phyloP scores from a whole-genome alignment of 257 asterid species.

The Capsicum pubescens region DNA sequence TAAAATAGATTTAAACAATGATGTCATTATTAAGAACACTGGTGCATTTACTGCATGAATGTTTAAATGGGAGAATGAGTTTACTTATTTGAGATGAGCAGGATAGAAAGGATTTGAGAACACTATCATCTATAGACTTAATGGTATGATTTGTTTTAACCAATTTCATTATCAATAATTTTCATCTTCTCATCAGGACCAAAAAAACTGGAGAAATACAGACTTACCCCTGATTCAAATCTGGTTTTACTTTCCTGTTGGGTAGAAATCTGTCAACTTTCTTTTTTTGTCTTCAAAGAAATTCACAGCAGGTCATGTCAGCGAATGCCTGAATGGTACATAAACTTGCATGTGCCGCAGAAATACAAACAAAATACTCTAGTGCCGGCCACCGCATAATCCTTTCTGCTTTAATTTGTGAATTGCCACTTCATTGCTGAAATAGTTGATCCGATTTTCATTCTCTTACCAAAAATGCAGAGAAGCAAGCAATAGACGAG shows the following conservation, averaged over 20 bases:
- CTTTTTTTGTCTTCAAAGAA: neutral
- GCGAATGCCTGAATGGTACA: neutral
- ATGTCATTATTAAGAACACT: too few relatives aligned
- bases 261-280: too few relatives aligned
- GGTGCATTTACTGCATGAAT: too few relatives aligned
- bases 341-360: neutral
- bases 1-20: too few relatives aligned
- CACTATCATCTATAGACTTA: too few relatives aligned
- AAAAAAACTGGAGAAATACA: too few relatives aligned
- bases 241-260: too few relatives aligned
- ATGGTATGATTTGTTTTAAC: too few relatives aligned
- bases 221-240: too few relatives aligned
- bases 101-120: too few relatives aligned
- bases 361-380: neutral
- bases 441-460: neutral
- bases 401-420: neutral
- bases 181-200: neutral
- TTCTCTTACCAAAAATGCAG: conserved; percentile 38
- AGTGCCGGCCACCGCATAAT: neutral
- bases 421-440: neutral
- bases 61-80: too few relatives aligned
- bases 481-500: conserved; percentile 30
- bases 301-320: neutral
- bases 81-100: too few relatives aligned
- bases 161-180: neutral